Percentiles rank a stretch among this genome's conserved stretches.
phyloP scores from a whole-genome alignment of 192 early-diverging fungal species.

The Backusella tuberculispora region DNA sequence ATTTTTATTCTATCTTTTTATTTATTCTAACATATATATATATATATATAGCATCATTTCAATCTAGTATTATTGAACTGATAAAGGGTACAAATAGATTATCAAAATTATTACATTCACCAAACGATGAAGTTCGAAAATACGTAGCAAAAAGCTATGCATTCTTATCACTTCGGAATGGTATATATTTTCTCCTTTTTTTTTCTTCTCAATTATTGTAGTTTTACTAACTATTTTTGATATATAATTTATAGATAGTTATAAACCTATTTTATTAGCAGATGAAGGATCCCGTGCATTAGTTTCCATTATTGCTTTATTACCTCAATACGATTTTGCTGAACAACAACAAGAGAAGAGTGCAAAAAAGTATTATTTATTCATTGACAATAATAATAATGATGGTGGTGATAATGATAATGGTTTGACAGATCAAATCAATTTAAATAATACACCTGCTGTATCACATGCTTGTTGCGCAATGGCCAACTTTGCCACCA shows the following conservation, averaged over 20 bases:
- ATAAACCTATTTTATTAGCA: constrained; percentile 40
- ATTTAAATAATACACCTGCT: constrained; percentile 33
- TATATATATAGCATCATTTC: constrained; percentile 40
- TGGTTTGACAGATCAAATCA: constrained; percentile 1
- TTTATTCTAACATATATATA: background rate
- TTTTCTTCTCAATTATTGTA: background rate
- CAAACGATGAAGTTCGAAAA: constrained; percentile 51
- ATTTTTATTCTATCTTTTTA: background rate
- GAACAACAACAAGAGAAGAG: background rate
- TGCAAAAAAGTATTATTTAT: background rate
- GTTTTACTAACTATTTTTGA: constrained; percentile 1
- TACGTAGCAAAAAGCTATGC: constrained; percentile 61
- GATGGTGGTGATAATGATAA: too few species aligned
- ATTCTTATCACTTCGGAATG: constrained; percentile 59
- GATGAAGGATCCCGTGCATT: constrained; percentile 38
- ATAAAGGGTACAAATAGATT: constrained; percentile 44
- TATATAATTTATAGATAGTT: constrained; percentile 31
- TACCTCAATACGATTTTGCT: constrained; percentile 10
- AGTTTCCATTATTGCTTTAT: constrained; percentile 22
- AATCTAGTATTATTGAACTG: constrained; percentile 53
- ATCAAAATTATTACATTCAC: constrained; percentile 43
- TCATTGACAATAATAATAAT: background rate
- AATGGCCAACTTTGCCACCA: constrained; percentile 62
- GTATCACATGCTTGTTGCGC: constrained; percentile 62
- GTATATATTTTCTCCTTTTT: constrained; percentile 18